A percentile compares a stretch with the other conserved stretches of the same genome.
phyloP scores from a whole-genome alignment of 192 early-diverging fungal species.

The Gorgonomyces haynaldii region DNA sequence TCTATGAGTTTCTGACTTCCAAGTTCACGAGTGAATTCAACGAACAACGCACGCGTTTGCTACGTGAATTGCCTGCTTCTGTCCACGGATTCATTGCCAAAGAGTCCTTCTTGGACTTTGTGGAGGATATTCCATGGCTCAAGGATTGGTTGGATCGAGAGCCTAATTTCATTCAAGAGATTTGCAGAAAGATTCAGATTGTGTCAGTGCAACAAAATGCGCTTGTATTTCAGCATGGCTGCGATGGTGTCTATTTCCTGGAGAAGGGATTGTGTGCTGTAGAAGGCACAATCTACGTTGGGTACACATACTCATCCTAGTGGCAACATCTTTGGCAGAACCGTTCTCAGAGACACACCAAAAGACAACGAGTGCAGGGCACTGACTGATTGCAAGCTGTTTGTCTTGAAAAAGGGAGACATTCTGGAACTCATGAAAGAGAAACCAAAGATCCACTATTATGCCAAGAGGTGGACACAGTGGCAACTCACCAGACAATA shows the following conservation, averaged over 20 bases:
- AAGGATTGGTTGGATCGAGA: conserved; percentile 33
- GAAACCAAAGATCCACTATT: conserved; percentile 39
- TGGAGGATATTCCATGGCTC: conserved; percentile 31
- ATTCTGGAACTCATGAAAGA: conserved; percentile 18
- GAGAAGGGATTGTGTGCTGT: conserved; percentile 33
- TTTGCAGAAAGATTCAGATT: conserved; percentile 33
- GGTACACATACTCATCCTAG: no score
- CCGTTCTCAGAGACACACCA: conserved; percentile 25
- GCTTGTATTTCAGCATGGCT: conserved; percentile 33
- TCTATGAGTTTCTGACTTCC: conserved; percentile 29
- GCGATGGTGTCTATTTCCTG: conserved; percentile 37
- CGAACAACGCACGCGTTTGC: conserved; percentile 20
- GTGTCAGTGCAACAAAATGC: conserved; percentile 21
- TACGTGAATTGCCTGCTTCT: conserved; percentile 25
- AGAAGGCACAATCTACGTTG: conserved; percentile 35
- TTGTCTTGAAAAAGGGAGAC: conserved; percentile 16
- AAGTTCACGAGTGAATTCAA: conserved; percentile 27
- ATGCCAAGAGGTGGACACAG: conserved; percentile 39
- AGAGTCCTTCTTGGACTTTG: conserved; percentile 38
- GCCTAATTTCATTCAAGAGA: conserved; percentile 34
- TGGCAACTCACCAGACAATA: conserved; percentile 35
- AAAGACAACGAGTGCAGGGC: conserved; percentile 36
- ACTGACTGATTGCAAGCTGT: conserved; percentile 25
- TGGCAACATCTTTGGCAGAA: conserved; percentile 30
- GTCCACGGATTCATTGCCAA: conserved; percentile 38